Base-by-base conservation (phyloP, 306 rosid genomes). In the Inga leiocalycina region DNA sequence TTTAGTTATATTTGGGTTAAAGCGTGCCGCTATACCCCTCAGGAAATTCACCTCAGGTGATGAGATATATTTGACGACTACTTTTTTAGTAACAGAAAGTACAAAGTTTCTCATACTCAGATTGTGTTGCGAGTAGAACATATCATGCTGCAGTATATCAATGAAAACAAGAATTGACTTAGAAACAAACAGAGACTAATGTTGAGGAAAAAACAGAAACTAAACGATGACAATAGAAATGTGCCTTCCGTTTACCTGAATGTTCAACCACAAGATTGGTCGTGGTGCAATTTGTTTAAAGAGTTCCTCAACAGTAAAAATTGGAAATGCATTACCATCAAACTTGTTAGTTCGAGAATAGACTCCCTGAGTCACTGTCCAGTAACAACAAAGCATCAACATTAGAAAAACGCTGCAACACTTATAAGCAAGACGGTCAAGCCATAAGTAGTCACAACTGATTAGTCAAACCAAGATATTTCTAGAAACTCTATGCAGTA, bases 21-120 rank as follows among this genome's bases (percentile, higher is more conserved):
- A 19, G 73, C 80, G 80, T 65, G 89, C 9, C 22, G 71, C 71
- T 37, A 96, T 84, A 70, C 94, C 62, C 65, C 75, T 92, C 45
- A 93, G 85, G 91, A 96, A 91, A 72, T 71, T 82, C 80, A 88
- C 90, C 87, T 96, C 98, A 22, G 98, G 94, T 19, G 99, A 93
- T 84, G 98, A 96, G 86, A 96, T 89, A 79, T 91, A 90, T 51
- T 13, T 85, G 78, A 92, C 65, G 68, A 15, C 17, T 43, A 89
- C 88, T 52, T 59, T 79, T 85, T 19, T 88, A 43, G 92, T 80
- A 77, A 88, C 66, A 85, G 89, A 88, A 76, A 92, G 84, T 56
- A 91, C 83, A 24, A 46, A 91, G 65, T 3, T 89, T 80, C 87
- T 88, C 99, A 93, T 93, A 77, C 89, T 93, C 82, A 93, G 79